phyloP scores from a whole-genome alignment of 2,329 filamentous ascomycete genomes.

The Sporothrix inflata region DNA sequence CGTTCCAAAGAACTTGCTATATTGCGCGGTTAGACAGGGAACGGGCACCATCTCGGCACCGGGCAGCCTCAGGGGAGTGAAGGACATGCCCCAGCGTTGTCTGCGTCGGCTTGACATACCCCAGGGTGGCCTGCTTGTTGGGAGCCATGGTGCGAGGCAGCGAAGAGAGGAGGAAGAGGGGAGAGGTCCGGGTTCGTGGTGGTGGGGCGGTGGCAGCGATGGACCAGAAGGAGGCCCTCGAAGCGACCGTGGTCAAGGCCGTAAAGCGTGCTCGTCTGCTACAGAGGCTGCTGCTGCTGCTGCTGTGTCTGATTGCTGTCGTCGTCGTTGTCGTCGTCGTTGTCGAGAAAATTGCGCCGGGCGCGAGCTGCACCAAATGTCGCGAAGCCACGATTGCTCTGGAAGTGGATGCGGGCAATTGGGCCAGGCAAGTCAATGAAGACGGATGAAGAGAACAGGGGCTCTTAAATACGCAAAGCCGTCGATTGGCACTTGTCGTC shows the following conservation, averaged over 20 bases:
- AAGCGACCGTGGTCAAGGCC: not conserved
- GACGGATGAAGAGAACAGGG: not conserved
- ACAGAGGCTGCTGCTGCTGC: not conserved
- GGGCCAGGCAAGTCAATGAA: not conserved
- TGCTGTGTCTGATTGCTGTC: not conserved
- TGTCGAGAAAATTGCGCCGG: slow-evolving; percentile 1
- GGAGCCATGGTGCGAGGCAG: slow-evolving; percentile 44
- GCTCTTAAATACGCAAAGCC: not conserved
- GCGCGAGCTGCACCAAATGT: slow-evolving; percentile 26
- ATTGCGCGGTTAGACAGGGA: slow-evolving; percentile 30
- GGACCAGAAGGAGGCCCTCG: not conserved
- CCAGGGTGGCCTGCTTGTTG: slow-evolving; percentile 78
- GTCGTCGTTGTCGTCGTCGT: not conserved
- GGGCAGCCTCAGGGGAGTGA: not conserved
- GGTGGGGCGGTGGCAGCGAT: slow-evolving; percentile 2
- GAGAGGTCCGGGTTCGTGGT: not conserved
- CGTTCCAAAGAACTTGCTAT: slow-evolving; percentile 83
- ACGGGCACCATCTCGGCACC: too few species aligned
- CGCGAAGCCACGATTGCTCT: slow-evolving; percentile 30
- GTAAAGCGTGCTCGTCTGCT: not conserved
- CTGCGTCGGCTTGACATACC: slow-evolving; percentile 81
- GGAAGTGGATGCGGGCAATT: not conserved
- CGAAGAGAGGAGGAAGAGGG: not conserved
- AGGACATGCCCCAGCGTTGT: slow-evolving; percentile 70
- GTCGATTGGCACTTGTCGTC: not conserved